Base-by-base conservation (phyloP, 1,284 basidiomycete genomes). In the Inonotus hispidus region DNA sequence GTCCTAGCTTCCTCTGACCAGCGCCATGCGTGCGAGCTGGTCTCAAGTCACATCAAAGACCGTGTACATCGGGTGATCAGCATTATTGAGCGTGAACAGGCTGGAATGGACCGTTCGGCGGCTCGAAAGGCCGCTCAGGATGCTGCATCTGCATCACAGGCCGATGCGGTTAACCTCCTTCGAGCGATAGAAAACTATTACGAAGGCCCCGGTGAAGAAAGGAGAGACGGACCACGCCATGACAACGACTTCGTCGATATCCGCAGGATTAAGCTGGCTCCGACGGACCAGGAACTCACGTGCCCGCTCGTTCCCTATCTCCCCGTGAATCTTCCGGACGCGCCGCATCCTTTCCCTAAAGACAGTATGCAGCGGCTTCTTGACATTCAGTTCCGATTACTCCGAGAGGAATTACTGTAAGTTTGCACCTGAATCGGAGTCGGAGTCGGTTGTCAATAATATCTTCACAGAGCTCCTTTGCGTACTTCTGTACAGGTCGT, bases 311-410 rank as follows among this genome's bases (percentile, higher is more conserved):
- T 73, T 0, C 80, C 85, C 0, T 88, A 80, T 66, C 70, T 89
- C 0, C 88, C 88, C 0, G 78, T 76, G 1, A 85, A 81, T 64
- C 68, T 87, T 2, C 75, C 74, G 21, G 75, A 72, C 6, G 86
- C 85, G 0, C 86, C 83, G 0, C 88, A 90, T 68, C 84, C 79
- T 59, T 74, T 78, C 27, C 79, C 79, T 0, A 61, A 70, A 4
- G 75, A 77, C 14, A 82, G 81, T 27, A 85, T 88, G 79, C 77
- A 85, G 57, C 73, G 81, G 11, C 71, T 83, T n/a, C 70, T 88
- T 6, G 88, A 90, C 59, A 78, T 85, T 2, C 85, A 90, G 64
- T 90, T 88, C 67, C 80, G 88, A 32, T 75, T 90, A 0, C 71
- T 90, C 43, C 75, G 88, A 37, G 87, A 88, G 63, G 88, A 90